Evolutionary conservation across 2,329 filamentous ascomycete genomes (phyloP).

Genomic region (Claviceps humidiphila): DNA sequence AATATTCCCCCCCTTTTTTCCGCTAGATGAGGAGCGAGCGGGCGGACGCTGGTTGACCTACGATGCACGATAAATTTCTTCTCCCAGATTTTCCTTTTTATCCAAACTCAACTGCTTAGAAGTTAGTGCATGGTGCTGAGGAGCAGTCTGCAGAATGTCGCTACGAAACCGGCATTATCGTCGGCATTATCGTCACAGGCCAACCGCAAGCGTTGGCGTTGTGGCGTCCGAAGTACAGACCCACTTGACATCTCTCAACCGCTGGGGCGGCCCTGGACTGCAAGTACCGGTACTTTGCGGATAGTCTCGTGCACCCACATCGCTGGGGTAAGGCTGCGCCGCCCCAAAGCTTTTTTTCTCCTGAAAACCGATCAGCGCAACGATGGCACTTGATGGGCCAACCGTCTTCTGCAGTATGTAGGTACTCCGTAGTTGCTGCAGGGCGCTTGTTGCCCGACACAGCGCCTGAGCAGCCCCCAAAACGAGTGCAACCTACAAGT

Average conservation of each 20-base stretch:
- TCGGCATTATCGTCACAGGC: too few species aligned
- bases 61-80: too few species aligned
- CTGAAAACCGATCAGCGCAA: not conserved
- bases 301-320: not conserved
- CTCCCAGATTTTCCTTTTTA: too few species aligned
- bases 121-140: too few species aligned
- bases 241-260: conserved; percentile 7
- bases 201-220: not conserved
- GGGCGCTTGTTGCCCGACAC: not conserved
- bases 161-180: too few species aligned
- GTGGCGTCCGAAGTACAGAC: not conserved
- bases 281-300: conserved; percentile 5
- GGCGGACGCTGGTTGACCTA: too few species aligned
- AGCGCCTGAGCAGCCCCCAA: not conserved
- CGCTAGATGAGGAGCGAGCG: too few species aligned
- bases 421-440: not conserved
- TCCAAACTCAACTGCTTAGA: too few species aligned
- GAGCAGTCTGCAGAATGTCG: too few species aligned
- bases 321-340: conserved; percentile 6
- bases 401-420: too few species aligned
- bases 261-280: conserved; percentile 4
- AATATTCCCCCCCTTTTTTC: too few species aligned
- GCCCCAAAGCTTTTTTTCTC: conserved; percentile 9
- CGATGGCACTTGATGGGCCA: not conserved
- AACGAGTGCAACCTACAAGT: too few species aligned